Conservation (phyloP, 2,329 filamentous ascomycete species). For the Purpureocillium lavendulum region DNA sequence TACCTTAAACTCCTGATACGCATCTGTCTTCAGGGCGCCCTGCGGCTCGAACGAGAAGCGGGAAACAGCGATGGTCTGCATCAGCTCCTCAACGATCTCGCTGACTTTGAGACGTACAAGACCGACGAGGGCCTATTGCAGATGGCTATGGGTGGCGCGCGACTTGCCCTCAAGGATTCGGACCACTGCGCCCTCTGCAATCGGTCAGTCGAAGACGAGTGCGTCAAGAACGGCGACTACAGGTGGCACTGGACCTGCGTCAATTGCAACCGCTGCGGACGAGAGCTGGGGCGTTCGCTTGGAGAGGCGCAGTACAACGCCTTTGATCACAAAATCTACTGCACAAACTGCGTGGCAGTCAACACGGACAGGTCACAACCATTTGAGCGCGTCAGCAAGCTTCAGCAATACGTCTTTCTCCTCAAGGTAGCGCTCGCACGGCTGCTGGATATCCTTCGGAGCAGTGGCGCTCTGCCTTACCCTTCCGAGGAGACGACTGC, state of each 20-base stretch:
- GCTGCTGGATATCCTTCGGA: constrained; percentile 77
- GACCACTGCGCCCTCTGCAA: constrained; percentile 79
- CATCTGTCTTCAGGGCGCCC: constrained; percentile 87
- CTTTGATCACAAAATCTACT: constrained; percentile 61
- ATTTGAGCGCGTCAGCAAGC: constrained; percentile 70
- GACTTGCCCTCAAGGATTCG: constrained; percentile 64
- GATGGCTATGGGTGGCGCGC: constrained; percentile 54
- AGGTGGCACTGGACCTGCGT: constrained; percentile 83
- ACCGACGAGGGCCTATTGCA: constrained; percentile 62
- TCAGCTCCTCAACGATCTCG: constrained; percentile 75
- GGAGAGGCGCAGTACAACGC: constrained; percentile 65
- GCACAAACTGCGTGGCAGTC: constrained; percentile 55
- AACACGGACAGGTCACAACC: constrained; percentile 40
- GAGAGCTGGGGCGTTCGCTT: constrained; percentile 60
- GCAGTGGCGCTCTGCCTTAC: constrained; percentile 70
- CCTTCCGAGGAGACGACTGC: constrained; percentile 50
- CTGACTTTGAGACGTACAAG: constrained; percentile 71
- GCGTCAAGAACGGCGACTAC: constrained; percentile 63
- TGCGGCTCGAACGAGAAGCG: constrained; percentile 84
- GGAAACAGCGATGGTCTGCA: constrained; percentile 67
- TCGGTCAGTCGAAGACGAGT: constrained; percentile 91
- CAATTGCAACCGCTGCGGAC: constrained; percentile 57
- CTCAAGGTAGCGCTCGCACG: constrained; percentile 85
- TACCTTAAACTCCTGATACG: constrained; percentile 96
- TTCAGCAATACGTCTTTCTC: constrained; percentile 92